Base-by-base conservation (phyloP, 2,329 filamentous ascomycete species). In the Diaporthe citriasiana region DNA sequence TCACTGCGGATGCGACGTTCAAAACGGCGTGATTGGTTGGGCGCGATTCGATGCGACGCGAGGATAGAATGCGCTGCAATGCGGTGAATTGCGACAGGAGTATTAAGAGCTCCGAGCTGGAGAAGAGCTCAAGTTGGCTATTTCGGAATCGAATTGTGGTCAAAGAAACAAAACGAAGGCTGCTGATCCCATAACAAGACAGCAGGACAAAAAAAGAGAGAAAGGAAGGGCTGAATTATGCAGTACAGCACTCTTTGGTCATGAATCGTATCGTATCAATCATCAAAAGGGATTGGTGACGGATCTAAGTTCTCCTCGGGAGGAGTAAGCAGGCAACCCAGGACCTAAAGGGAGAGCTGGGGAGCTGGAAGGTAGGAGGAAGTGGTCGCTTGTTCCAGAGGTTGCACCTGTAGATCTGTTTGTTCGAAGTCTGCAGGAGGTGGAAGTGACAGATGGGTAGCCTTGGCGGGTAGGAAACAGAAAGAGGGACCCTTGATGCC, bases 21-120 rank as follows among this genome's bases (percentile, higher is more conserved):
- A 74, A 60, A 45, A 75, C 42, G 27, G 66, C 30, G 53, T 53
- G 51, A 74, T 53, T 72, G 68, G 72, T 75, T 73, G 73, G 73
- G 71, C 75, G 73, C 68, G 71, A 72, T 59, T 59, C 63, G 63
- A 66, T 66, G 60, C 63, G 63, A 38, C 33, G 40, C 59, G 42
- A 50, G 25, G 38, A 22, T 10, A 19, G 38, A n/a, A 17, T 40
- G 13, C 35, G 56, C 22, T 53, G n/a, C 33, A n/a, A 19, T 50
- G 60, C 22, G 45, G 40, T 51, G 30, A n/a, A 35, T 9, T 13
- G 63, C 30, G 33, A 68, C n/a, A 17, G 30, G 19, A 17, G 22
- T 40, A 63, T 51, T 60, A 71, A 63, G 56, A 71, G 42, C 35
- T 38, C 13, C 35, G 25, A 63, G 57, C 17, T 53, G 59, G 47